Conservation (phyloP, 2,329 filamentous ascomycete species). For the Cercospora citrullina region DNA sequence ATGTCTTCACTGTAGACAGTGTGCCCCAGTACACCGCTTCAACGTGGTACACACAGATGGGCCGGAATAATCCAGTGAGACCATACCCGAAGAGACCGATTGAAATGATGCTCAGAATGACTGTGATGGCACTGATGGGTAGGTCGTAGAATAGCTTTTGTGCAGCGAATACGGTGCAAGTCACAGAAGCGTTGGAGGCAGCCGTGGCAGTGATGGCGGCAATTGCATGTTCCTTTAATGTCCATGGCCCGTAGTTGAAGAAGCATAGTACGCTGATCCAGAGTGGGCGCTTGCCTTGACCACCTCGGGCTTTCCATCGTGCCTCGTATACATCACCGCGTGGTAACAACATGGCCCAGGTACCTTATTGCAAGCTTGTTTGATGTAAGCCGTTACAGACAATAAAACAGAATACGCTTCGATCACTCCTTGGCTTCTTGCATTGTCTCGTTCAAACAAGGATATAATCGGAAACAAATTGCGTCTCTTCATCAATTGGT, state of each 20-base stretch:
- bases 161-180: conserved; percentile 33
- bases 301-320: conserved; percentile 48
- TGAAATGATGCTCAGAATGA: conserved; percentile 54
- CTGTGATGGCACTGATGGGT: conserved; percentile 48
- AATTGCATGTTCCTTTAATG: conserved; percentile 56
- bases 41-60: conserved; percentile 57
- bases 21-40: conserved; percentile 59
- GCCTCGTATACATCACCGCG: conserved; percentile 55
- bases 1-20: conserved; percentile 55
- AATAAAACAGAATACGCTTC: neutral
- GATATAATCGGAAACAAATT: too few relatives aligned
- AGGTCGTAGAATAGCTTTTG: conserved; percentile 56
- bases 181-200: conserved; percentile 46
- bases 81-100: conserved; percentile 60
- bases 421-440: neutral
- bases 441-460: too few relatives aligned
- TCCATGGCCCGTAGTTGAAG: conserved; percentile 55
- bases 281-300: conserved; percentile 44
- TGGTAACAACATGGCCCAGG: conserved; percentile 52
- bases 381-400: neutral
- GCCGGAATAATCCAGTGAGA: conserved; percentile 55
- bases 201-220: conserved; percentile 29
- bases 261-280: conserved; percentile 48
- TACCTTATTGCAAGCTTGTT: too few relatives aligned
- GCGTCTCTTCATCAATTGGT: too few relatives aligned